Percentiles rank a stretch among this genome's conserved stretches.
Evolutionary conservation across 2,329 filamentous ascomycete genomes (phyloP).

Genomic region (Aspergillus tamarii): DNA sequence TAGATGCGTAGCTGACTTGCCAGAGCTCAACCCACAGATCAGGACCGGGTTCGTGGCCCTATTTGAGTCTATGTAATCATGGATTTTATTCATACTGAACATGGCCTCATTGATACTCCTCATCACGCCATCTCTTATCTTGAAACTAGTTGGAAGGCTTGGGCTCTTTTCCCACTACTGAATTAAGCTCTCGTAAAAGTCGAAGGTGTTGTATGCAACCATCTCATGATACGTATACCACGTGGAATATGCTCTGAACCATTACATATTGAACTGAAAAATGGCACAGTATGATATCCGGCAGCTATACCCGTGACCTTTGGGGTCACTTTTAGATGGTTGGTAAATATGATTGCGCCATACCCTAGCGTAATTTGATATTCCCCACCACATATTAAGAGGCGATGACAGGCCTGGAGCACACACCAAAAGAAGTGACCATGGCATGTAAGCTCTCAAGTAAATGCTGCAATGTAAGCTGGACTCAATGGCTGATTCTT

Average conservation of each 20-base stretch:
- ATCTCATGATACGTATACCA: background rate
- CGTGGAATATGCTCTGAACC: background rate
- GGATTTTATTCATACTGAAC: background rate
- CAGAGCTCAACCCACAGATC: too few species aligned
- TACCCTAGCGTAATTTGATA: background rate
- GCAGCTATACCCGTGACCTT: background rate
- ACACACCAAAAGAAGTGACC: background rate
- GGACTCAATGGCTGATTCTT: too few species aligned
- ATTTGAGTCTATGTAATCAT: background rate
- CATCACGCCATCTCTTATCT: constrained; percentile 10
- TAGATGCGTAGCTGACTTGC: background rate
- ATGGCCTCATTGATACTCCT: constrained; percentile 5
- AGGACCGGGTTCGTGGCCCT: background rate
- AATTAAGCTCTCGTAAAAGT: background rate
- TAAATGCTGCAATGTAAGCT: too few species aligned
- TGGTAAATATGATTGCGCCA: background rate
- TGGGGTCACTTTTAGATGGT: background rate
- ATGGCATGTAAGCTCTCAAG: too few species aligned
- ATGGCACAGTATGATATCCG: background rate
- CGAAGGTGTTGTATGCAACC: background rate
- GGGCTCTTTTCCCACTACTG: too few species aligned
- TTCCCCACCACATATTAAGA: background rate
- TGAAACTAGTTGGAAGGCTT: background rate
- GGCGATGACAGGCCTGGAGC: too few species aligned
- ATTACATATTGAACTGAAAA: background rate